These are phyloP conservation scores for Mycosarcoma mackinlayi DNA, from an alignment of 1,284 basidiomycete genomes.

Conservation along the genomic window DNA sequence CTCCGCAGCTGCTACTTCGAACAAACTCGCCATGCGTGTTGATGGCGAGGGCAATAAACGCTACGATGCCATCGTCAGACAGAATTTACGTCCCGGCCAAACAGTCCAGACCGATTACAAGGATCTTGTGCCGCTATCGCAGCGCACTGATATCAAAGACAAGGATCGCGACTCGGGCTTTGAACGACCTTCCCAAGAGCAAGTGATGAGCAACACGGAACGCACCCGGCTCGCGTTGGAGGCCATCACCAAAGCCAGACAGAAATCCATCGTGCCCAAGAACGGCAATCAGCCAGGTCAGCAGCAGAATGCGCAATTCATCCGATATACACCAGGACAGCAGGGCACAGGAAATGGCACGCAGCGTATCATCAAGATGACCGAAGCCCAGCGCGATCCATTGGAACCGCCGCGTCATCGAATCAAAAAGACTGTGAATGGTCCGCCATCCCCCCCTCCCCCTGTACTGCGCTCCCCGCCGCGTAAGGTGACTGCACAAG, in stretches of 20 bases:
- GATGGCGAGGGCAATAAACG: conserved; percentile 95
- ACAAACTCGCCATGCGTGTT: conserved; percentile 85
- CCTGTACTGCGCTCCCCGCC: conserved; percentile 97
- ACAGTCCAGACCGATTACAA: conserved; percentile 94
- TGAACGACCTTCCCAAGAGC: conserved; percentile 91
- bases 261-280: conserved; percentile 91
- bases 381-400: conserved; percentile 81
- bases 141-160: conserved; percentile 84
- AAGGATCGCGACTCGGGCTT: conserved; percentile 73
- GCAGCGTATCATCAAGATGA: conserved; percentile 99
- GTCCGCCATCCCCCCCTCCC: conserved; percentile 93
- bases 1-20: conserved; percentile 72
- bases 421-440: conserved; percentile 96
- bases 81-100: conserved; percentile 88
- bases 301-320: conserved; percentile 73
- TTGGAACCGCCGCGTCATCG: conserved; percentile 96
- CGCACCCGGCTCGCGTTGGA: conserved; percentile 90
- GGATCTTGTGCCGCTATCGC: conserved; percentile 90
- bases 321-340: conserved; percentile 94
- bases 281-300: conserved; percentile 55
- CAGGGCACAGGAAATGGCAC: conserved; percentile 77
- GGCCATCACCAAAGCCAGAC: conserved; percentile 91
- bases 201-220: conserved; percentile 87
- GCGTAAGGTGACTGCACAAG: conserved; percentile 91
- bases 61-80: conserved; percentile 95